phyloP scores from a whole-genome alignment of 768 basidiomycete genomes.

The Rhodosporidiobolus odoratus region DNA sequence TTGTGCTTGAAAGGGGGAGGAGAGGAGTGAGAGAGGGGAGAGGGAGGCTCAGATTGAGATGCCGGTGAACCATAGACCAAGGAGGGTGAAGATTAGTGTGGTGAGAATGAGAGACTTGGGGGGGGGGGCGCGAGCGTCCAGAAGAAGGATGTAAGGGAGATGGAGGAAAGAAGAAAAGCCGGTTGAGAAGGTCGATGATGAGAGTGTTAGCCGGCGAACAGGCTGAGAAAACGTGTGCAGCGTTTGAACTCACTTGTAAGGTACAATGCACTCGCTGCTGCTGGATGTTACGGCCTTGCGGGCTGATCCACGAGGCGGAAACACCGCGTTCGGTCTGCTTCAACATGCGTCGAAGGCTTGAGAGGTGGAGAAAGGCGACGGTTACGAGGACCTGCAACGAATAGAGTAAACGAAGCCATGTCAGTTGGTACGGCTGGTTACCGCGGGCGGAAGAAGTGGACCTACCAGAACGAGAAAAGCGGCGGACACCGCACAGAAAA shows the following conservation, averaged over 20 bases:
- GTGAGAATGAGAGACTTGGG: too few relatives aligned
- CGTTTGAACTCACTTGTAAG: too few relatives aligned
- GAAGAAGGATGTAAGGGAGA: too few relatives aligned
- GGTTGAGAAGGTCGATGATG: too few relatives aligned
- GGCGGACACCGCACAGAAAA: slow-evolving; percentile 5
- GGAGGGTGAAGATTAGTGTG: neutral
- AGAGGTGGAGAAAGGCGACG: slow-evolving; percentile 9
- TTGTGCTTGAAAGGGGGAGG: neutral
- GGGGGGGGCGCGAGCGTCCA: too few relatives aligned
- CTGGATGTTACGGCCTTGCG: neutral
- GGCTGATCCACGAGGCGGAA: neutral
- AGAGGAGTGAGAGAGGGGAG: neutral
- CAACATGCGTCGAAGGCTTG: neutral
- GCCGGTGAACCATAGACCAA: slow-evolving; percentile 12
- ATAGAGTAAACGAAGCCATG: neutral
- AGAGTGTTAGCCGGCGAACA: too few relatives aligned
- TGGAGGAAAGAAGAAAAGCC: too few relatives aligned
- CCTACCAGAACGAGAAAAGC: neutral
- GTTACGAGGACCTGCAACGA: neutral
- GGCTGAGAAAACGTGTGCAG: too few relatives aligned
- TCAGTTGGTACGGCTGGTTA: neutral
- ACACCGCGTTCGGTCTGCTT: neutral
- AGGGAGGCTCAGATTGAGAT: neutral
- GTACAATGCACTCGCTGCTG: neutral
- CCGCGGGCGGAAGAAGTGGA: neutral